Base-by-base conservation (phyloP, 1,284 basidiomycete genomes). In the Cryptococcus sp. region DNA sequence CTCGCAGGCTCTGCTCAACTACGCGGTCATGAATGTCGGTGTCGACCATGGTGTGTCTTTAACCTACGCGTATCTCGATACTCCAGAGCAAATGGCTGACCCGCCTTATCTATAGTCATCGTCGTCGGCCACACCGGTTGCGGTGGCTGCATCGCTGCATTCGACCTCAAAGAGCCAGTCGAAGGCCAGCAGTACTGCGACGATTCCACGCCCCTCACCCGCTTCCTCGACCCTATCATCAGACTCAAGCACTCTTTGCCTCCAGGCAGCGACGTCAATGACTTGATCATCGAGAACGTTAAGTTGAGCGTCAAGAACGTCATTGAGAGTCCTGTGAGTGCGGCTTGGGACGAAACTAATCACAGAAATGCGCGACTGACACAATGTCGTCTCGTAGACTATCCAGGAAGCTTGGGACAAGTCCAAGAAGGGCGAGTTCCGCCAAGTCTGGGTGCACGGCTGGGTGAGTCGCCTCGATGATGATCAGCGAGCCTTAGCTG, bases 121-220 rank as follows among this genome's bases (percentile, higher is more conserved):
- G 81, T 93, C 62, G 88, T 88, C 22, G 91, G 91, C 42, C 91
- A 93, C 77, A 87, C 87, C 7, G 81, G 85, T 63, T 93, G 91
- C 71, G 91, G 90, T 58, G 91, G 90, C 16, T 78, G 75, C 60
- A 87, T 86, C 23, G 81, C 82, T 0, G 88, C 88, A 0, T 87
- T 86, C 59, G 70, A 60, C 39, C 61, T 71, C 1, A 70, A 70
- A 3, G 58, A 61, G 22, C 68, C 68, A 40, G 52, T 51, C 43
- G 40, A 72, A 78, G 27, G 68, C 75, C 41, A 55, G 13, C 16
- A 55, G 47, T 42, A 43, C 35, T 42, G 38, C 16, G 54, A 57
- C 7, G 57, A 64, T 40, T 77, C 80, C 23, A 82, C 83, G 11
- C 81, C 86, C 13, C 83, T 93, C 66, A 81, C 81, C 47, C 83